Evolutionary conservation across 441 rosid genomes (phyloP).

Genomic region (Syzygium syzygioides): DNA sequence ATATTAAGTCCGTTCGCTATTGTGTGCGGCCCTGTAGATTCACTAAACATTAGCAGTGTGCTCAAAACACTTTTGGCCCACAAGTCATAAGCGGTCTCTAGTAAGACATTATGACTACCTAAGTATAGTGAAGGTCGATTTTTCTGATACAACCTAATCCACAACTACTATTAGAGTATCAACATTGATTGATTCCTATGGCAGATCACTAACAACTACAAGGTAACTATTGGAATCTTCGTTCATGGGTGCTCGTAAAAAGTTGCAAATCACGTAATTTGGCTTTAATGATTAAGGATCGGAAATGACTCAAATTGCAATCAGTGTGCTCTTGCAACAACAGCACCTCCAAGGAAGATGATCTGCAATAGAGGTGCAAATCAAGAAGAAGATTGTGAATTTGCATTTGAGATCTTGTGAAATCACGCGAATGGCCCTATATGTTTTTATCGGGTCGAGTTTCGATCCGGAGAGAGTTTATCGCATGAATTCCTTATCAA

Average conservation of each 20-base stretch:
- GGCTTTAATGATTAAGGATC: neutral
- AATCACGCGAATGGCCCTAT: rapidly evolving
- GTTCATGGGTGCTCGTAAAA: neutral
- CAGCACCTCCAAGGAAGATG: neutral
- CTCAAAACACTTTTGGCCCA: no score
- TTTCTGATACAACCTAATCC: no score
- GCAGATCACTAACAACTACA: no score
- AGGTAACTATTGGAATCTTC: neutral
- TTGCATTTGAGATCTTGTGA: rapidly evolving
- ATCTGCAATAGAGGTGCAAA: neutral
- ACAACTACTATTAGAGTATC: no score
- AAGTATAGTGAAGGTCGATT: no score
- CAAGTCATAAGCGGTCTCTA: no score
- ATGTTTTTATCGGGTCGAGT: neutral
- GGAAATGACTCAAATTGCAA: neutral
- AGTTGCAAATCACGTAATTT: neutral
- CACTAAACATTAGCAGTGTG: no score
- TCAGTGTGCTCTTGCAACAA: neutral
- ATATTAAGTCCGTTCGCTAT: no score
- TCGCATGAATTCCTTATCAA: rapidly evolving
- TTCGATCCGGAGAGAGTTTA: neutral
- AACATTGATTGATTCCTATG: no score
- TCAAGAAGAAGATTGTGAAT: neutral
- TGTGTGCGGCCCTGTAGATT: no score
- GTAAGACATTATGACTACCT: no score